Conservation (phyloP, 768 basidiomycete genomes). For the Royoungia palumana region DNA sequence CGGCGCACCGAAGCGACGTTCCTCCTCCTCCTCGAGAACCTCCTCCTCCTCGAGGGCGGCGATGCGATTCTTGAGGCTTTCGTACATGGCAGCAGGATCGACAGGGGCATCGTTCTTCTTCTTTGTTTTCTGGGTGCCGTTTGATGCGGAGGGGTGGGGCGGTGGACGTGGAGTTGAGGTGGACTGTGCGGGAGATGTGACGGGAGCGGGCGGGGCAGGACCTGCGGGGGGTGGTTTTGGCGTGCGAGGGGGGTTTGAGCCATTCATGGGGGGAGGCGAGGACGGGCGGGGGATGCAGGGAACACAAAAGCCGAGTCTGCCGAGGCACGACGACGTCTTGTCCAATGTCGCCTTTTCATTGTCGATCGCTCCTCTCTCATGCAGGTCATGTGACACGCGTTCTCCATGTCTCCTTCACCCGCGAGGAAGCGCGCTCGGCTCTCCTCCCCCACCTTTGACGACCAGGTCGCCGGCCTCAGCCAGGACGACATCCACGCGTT, state of each 20-base stretch:
- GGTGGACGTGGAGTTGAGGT: conserved; percentile 33
- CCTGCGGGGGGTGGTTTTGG: conserved; percentile 55
- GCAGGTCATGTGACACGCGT: conserved; percentile 19
- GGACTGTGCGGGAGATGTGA: conserved; percentile 39
- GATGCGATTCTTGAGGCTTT: conserved; percentile 83
- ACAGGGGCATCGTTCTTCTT: conserved; percentile 63
- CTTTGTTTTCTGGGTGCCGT: conserved; percentile 55
- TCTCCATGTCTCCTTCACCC: conserved; percentile 28
- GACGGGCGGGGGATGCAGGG: conserved; percentile 30
- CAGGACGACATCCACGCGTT: conserved; percentile 55
- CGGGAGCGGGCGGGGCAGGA: conserved; percentile 60
- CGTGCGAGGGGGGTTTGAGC: conserved; percentile 37
- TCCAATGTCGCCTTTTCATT: too few relatives aligned
- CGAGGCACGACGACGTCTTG: too few relatives aligned
- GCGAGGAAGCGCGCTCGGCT: conserved; percentile 57
- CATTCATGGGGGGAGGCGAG: conserved; percentile 43
- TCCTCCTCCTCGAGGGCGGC: conserved; percentile 88
- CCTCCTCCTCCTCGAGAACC: conserved; percentile 84
- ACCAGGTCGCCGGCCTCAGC: conserved; percentile 47
- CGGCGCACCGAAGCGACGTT: conserved; percentile 66
- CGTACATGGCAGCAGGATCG: conserved; percentile 85
- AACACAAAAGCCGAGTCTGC: conserved; percentile 20
- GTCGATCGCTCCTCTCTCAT: too few relatives aligned
- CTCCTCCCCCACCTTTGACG: conserved; percentile 65
- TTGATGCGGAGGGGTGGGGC: conserved; percentile 28